Conservation (phyloP, 306 rosid species). For the Prinsepia uniflora region DNA sequence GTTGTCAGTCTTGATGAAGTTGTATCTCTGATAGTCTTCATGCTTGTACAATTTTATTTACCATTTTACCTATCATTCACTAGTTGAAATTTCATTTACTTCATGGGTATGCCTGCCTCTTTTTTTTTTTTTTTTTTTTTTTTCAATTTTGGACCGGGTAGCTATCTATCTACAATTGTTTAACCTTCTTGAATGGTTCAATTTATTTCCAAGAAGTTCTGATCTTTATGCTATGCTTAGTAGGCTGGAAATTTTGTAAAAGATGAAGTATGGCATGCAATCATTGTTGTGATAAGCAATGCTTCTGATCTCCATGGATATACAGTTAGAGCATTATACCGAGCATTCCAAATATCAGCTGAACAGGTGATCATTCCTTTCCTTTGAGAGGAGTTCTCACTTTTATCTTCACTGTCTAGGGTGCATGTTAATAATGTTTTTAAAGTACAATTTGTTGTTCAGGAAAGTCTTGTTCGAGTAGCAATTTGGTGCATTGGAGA, state of each 20-base stretch:
- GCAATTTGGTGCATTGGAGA: constrained; percentile 99
- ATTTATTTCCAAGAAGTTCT: constrained; percentile 32
- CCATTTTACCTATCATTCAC: not conserved
- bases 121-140: not conserved
- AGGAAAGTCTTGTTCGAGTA: constrained; percentile 97
- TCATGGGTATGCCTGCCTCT: not conserved
- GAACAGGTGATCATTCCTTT: constrained; percentile 68
- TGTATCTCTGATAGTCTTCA: not conserved
- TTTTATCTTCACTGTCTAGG: constrained; percentile 9
- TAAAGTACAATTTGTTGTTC: constrained; percentile 26
- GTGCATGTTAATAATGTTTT: not conserved
- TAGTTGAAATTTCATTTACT: not conserved
- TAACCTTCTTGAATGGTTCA: constrained; percentile 8
- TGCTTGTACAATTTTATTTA: not conserved
- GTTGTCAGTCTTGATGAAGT: constrained; percentile 8
- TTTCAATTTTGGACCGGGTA: not conserved
- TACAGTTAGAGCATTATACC: constrained; percentile 80
- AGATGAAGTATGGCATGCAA: constrained; percentile 94
- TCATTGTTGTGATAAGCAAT: constrained; percentile 85
- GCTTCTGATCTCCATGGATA: constrained; percentile 97
- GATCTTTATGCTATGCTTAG: constrained; percentile 66
- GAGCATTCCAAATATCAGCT: constrained; percentile 66
- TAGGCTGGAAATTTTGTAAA: constrained; percentile 99
- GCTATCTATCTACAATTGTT: not conserved
- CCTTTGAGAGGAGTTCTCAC: constrained; percentile 18